phyloP scores from a whole-genome alignment of 2,329 filamentous ascomycete genomes.

The Tolypocladium ophioglossoides region DNA sequence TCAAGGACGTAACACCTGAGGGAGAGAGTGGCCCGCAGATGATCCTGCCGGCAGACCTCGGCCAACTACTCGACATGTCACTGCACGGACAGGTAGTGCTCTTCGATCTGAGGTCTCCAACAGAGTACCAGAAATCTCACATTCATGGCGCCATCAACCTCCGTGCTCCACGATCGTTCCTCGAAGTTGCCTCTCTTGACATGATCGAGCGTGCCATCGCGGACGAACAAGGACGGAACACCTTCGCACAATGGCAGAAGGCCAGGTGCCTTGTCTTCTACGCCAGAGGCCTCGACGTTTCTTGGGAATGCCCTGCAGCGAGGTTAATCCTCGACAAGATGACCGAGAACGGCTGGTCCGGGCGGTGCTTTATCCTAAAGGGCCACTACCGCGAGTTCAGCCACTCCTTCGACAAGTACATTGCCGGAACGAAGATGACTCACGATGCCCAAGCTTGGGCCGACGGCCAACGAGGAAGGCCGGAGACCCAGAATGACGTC shows the following conservation, averaged over 20 bases:
- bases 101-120: constrained; percentile 37
- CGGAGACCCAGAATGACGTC: constrained; percentile 10
- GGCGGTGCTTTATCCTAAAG: constrained; percentile 43
- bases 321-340: constrained; percentile 34
- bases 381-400: constrained; percentile 47
- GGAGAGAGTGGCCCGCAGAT: constrained; percentile 27
- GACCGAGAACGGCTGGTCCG: constrained; percentile 34
- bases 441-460: constrained; percentile 28
- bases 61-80: constrained; percentile 39
- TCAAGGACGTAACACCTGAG: constrained; percentile 23
- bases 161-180: constrained; percentile 37
- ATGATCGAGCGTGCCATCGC: constrained; percentile 39
- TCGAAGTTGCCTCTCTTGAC: constrained; percentile 35
- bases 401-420: constrained; percentile 39
- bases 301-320: constrained; percentile 40
- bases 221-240: constrained; percentile 35
- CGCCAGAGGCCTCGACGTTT: constrained; percentile 35
- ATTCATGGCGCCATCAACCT: constrained; percentile 42
- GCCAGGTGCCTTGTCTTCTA: constrained; percentile 43
- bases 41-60: constrained; percentile 41
- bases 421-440: constrained; percentile 31
- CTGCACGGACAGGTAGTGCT: constrained; percentile 33
- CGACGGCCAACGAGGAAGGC: constrained; percentile 14
- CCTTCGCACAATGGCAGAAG: constrained; percentile 35
- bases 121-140: constrained; percentile 39